Percentiles rank a stretch among this genome's conserved stretches.
Evolutionary conservation across 768 basidiomycete species (phyloP).

Genomic region (Rhodotorula taiwanensis): DNA sequence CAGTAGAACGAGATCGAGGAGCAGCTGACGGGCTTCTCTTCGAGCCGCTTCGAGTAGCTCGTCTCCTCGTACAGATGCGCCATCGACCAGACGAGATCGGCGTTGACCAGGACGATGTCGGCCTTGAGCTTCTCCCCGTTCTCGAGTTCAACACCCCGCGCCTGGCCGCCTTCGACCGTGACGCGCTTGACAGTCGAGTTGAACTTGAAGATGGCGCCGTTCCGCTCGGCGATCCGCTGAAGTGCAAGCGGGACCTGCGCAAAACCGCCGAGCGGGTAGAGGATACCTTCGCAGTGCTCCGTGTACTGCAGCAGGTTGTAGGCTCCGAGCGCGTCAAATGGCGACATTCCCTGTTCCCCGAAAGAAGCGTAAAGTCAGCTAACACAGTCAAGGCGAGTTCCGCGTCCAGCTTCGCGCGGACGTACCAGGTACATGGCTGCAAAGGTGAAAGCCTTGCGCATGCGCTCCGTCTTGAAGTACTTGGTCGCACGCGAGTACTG

Average conservation of each 20-base stretch:
- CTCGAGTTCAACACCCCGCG: conserved; percentile 45
- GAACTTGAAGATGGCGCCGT: conserved; percentile 45
- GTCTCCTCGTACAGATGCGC: conserved; percentile 45
- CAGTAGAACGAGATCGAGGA: conserved; percentile 50
- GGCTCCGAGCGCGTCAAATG: conserved; percentile 49
- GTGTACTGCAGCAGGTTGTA: conserved; percentile 49
- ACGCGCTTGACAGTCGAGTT: conserved; percentile 45
- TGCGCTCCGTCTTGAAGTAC: conserved; percentile 43
- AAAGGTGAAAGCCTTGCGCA: conserved; percentile 48
- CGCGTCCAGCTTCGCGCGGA: too few species aligned
- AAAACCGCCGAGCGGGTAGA: conserved; percentile 42
- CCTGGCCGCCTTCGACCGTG: conserved; percentile 37
- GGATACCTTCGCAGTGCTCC: conserved; percentile 46
- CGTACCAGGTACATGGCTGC: conserved; percentile 46
- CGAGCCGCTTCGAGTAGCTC: conserved; percentile 30
- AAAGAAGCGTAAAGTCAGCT: neutral
- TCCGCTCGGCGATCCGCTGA: conserved; percentile 43
- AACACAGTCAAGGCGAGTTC: too few species aligned
- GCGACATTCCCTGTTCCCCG: conserved; percentile 42
- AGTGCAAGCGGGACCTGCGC: conserved; percentile 44
- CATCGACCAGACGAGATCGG: conserved; percentile 48
- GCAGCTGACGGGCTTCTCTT: conserved; percentile 42
- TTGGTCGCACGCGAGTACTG: conserved; percentile 36
- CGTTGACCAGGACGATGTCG: conserved; percentile 46
- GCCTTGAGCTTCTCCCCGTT: conserved; percentile 39